These are phyloP conservation scores for Gryganskiella cystojenkinii DNA, from an alignment of 192 early-diverging fungal genomes.

Conservation along the genomic window DNA sequence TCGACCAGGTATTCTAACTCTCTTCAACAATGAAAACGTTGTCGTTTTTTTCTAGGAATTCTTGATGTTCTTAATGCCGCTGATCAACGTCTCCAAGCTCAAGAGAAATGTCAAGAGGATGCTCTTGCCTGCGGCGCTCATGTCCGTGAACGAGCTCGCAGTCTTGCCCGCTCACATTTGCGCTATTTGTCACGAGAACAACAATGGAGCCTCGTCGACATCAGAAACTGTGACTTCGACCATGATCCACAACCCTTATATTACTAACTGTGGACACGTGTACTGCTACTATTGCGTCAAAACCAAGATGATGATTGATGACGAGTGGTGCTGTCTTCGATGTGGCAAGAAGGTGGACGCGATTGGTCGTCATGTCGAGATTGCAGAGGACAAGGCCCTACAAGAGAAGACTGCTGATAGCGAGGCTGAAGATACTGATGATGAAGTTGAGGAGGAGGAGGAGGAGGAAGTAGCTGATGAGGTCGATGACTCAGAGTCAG, in stretches of 20 bases:
- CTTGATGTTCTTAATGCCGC: slow-evolving; percentile 84
- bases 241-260: slow-evolving; percentile 75
- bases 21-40: slow-evolving; percentile 28
- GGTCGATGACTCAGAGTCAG: background rate
- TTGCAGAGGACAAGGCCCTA: slow-evolving; percentile 56
- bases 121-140: slow-evolving; percentile 59
- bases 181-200: slow-evolving; percentile 79
- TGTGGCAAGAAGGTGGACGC: slow-evolving; percentile 75
- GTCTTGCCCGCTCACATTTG: slow-evolving; percentile 76
- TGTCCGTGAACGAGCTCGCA: slow-evolving; percentile 53
- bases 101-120: slow-evolving; percentile 59
- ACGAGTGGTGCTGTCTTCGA: slow-evolving; percentile 80
- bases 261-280: slow-evolving; percentile 83
- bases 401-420: slow-evolving; percentile 36
- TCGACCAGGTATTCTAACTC: slow-evolving; percentile 5
- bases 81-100: slow-evolving; percentile 76
- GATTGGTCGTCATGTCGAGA: slow-evolving; percentile 60
- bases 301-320: slow-evolving; percentile 78
- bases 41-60: slow-evolving; percentile 75
- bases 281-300: slow-evolving; percentile 95
- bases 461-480: background rate
- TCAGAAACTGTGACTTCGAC: slow-evolving; percentile 51
- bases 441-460: slow-evolving; percentile 7
- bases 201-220: slow-evolving; percentile 26
- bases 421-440: slow-evolving; percentile 18